Conservation (phyloP, 192 early-diverging fungal species). For the Linnemannia elongata region DNA sequence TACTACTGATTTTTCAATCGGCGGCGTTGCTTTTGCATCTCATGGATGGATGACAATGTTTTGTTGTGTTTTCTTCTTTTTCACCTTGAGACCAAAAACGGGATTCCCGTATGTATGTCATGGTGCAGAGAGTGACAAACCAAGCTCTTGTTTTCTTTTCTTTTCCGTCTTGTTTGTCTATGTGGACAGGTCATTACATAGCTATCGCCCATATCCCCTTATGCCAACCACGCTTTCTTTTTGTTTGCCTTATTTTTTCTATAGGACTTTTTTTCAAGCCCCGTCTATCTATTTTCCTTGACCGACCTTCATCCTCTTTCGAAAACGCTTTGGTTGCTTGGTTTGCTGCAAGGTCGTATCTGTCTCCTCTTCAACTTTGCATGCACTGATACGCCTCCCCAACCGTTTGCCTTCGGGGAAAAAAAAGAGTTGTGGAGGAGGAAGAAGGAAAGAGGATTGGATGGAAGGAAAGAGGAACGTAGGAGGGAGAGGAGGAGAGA, state of each 20-base stretch:
- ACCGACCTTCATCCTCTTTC: background rate
- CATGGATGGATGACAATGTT: background rate
- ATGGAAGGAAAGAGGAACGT: no score
- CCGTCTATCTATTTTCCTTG: constrained; percentile 2
- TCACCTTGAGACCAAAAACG: background rate
- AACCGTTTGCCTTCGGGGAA: background rate
- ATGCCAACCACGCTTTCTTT: background rate
- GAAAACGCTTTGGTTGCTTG: background rate
- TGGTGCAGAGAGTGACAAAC: background rate
- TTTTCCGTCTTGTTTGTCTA: background rate
- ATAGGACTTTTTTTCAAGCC: background rate
- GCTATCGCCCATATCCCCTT: background rate
- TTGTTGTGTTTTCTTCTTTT: background rate
- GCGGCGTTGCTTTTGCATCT: background rate
- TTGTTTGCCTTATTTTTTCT: background rate
- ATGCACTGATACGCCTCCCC: background rate
- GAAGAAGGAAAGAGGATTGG: no score
- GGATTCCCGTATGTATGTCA: background rate
- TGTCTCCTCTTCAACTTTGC: background rate
- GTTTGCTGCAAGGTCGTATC: background rate
- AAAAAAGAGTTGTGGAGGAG: background rate
- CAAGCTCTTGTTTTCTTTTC: background rate
- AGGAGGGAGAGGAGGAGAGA: no score
- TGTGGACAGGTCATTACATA: background rate
- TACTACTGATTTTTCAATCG: background rate